Base-by-base conservation (phyloP, 805 yeast species). In the Starmerella powellii region DNA sequence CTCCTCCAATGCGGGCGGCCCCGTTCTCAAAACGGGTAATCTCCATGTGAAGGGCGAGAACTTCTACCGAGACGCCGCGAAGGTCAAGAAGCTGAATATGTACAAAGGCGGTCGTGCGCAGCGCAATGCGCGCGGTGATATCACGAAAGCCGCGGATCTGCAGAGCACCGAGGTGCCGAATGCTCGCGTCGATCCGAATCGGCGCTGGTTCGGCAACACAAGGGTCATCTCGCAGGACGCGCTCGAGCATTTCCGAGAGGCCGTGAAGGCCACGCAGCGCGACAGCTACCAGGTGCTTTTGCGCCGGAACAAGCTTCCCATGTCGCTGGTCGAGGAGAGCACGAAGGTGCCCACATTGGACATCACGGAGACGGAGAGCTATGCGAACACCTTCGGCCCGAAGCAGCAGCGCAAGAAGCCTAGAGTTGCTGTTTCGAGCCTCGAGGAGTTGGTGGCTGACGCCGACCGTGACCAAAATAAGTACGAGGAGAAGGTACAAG, bases 211-310 rank as follows among this genome's bases (percentile, higher is more conserved):
- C 59, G 95, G 95, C 37, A 91, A 86, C 64, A 85, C 98, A 12
- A 75, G 98, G 58, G 98, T 88, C 31, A 88, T 88, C 57, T 88
- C 96, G 4, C 98, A 88, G 62, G 95, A 91, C 68, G 95, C 97
- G 2, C 68, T 88, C 56, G 69, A 80, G 23, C 97, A 91, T 65
- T 88, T 88, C 67, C 73, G 98, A 61, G 91, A 83, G 52, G 96
- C 96, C 8, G 71, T 88, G 66, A 93, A 91, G 37, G 94, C 80
- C 48, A 81, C 80, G 56, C 73, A 79, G 55, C 70, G 78, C 52
- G 94, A 88, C 56, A 68, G 78, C 4, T 88, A 86, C 61, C 93
- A 87, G 56, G 94, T 88, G 33, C 65, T 88, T 45, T 64, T 88
- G 59, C 78, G 80, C 58, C 75, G 95, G 63, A 88, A 88, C 63